A percentile compares a stretch with the other conserved stretches of the same genome.
Evolutionary conservation across 2,329 filamentous ascomycete species (phyloP).

Genomic region (Cercospora nicotianae): DNA sequence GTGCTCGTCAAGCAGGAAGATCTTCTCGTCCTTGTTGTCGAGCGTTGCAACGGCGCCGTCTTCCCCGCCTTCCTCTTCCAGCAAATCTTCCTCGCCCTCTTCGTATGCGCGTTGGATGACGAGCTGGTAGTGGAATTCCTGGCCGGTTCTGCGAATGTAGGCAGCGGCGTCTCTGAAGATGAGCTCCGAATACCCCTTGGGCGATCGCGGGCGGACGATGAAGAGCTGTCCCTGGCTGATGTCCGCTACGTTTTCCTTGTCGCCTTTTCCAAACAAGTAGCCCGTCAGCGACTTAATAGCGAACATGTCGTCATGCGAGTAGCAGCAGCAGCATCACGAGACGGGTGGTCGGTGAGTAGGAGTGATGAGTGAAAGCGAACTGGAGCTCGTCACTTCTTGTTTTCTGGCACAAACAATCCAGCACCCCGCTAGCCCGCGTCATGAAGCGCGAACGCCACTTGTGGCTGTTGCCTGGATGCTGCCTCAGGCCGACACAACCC

Average conservation of each 20-base stretch:
- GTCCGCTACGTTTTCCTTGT: conserved; percentile 91
- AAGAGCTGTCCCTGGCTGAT: conserved; percentile 95
- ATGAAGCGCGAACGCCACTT: conserved; percentile 1
- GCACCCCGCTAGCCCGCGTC: background rate
- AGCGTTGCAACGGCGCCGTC: conserved; percentile 62
- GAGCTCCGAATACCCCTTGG: conserved; percentile 97
- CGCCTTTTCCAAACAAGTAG: conserved; percentile 83
- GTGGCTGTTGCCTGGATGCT: background rate
- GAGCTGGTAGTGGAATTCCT: conserved; percentile 96
- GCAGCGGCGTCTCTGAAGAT: conserved; percentile 95
- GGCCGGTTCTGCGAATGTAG: conserved; percentile 85
- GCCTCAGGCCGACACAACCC: background rate
- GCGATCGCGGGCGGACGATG: conserved; percentile 89
- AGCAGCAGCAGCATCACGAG: background rate
- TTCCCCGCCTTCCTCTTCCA: conserved; percentile 86
- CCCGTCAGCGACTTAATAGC: conserved; percentile 54
- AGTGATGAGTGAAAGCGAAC: background rate
- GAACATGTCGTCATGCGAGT: conserved; percentile 31
- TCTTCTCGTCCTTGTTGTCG: conserved; percentile 97
- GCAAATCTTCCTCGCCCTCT: conserved; percentile 89
- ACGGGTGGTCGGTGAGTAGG: background rate
- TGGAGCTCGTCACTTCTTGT: background rate
- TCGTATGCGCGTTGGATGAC: conserved; percentile 96
- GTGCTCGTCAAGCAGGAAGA: conserved; percentile 89
- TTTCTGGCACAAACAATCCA: background rate